Base-by-base conservation (phyloP, 176 grass and related monocot species). In the Hyparrhenia diplandra region DNA sequence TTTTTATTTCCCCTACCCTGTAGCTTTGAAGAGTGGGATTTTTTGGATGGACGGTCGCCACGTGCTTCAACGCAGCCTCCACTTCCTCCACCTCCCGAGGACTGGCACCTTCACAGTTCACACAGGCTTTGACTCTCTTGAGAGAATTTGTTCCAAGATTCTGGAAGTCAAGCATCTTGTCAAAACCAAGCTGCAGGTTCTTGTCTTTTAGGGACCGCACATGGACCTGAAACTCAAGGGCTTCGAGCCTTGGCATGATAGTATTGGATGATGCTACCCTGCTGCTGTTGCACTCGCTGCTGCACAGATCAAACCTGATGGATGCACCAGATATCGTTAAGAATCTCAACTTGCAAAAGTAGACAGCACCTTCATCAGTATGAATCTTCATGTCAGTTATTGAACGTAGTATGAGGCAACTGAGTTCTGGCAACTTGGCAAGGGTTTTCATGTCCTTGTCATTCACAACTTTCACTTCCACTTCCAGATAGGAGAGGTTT, bases 71-170 rank as follows among this genome's bases (percentile, higher is more conserved):
- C 1, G 29, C 47, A n/a, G 0, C 28, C 29, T 54, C 71, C 5
- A 1, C 47, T 23, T 69, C 18, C 20, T 42, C 67, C 67, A n/a
- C 46, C 16, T 55, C 46, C 16, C 4, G 18, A 3, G 0, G 1
- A 55, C 28, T 0, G 29, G 71, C 47, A 55, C 1, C 8, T 31
- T 0, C 13, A 64, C 61, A 31, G 28, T 52, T 1, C 3, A 34
- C 7, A 0, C 0, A 0, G 2, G 0, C 28, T 4, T 0, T 34
- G 18, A 74, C 47, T 13, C 0, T 23, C 10, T 6, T 3, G 17
- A 74, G 29, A 0, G 47, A 34, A 21, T 3, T 34, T 64, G 13
- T 64, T 31, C 61, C 61, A 0, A 29, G 71, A 17, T 13, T 55
- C 0, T 14, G 18, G 4, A 55, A 55, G 16, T 29, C 10, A 21